A percentile compares a stretch with the other conserved stretches of the same genome.
Conservation (phyloP, 257 asterid genomes). For the Eustoma russellianum region DNA sequence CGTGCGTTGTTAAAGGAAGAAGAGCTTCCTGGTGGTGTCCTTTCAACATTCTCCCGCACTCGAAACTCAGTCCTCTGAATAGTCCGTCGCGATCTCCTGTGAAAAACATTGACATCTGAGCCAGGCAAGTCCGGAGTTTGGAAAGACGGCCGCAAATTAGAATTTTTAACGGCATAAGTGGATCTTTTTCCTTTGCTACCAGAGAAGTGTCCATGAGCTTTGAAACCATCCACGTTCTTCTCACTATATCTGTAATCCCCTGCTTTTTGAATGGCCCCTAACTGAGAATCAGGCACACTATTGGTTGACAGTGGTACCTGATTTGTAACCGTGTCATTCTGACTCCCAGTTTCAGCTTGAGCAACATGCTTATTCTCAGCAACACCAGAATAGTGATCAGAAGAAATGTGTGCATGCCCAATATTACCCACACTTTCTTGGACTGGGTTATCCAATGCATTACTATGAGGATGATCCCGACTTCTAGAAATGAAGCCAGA, state of each 20-base stretch:
- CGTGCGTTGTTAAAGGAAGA: conserved; percentile 27
- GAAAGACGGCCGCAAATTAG: conserved; percentile 32
- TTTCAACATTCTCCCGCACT: conserved; percentile 61
- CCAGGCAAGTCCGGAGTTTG: conserved; percentile 28
- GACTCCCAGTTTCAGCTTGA: conserved; percentile 33
- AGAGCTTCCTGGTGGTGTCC: conserved; percentile 33
- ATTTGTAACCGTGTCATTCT: conserved; percentile 25
- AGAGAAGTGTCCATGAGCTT: conserved; percentile 36
- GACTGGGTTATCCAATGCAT: conserved; percentile 18
- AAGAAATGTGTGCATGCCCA: conserved; percentile 16
- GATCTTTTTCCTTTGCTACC: conserved; percentile 61
- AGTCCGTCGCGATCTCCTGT: conserved; percentile 65
- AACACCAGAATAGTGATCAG: conserved; percentile 23
- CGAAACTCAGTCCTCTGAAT: conserved; percentile 71
- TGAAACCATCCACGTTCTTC: conserved; percentile 29
- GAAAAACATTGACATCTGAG: conserved; percentile 50
- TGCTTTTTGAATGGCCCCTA: conserved; percentile 23
- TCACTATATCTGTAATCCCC: conserved; percentile 35
- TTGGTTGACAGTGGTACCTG: conserved; percentile 25
- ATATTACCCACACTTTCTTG: conserved; percentile 19
- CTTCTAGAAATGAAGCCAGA: conserved; percentile 29
- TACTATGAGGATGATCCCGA: conserved; percentile 28
- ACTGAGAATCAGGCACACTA: conserved; percentile 35
- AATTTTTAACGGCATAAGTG: conserved; percentile 61
- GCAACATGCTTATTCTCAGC: conserved; percentile 26